Percentiles rank a stretch among this genome's conserved stretches.
Evolutionary conservation across 106 monocot genomes (phyloP).

Genomic region (Dactylorhiza incarnata): DNA sequence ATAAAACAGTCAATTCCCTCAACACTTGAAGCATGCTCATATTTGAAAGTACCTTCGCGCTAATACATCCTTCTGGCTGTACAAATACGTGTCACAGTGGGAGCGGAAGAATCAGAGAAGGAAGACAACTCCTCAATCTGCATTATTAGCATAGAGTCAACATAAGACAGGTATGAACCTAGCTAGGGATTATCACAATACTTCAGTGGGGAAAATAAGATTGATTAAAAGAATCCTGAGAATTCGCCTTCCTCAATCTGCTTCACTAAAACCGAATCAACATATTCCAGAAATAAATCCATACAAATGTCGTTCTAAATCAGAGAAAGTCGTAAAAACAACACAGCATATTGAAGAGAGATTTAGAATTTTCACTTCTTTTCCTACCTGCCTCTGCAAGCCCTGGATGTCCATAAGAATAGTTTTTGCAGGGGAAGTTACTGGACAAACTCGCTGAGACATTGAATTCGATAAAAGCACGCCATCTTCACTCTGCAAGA

Average conservation of each 20-base stretch:
- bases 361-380: not conserved
- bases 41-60: slow-evolving; percentile 11
- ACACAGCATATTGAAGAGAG: not conserved
- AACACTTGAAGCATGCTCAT: not conserved
- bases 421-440: slow-evolving; percentile 20
- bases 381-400: slow-evolving; percentile 18
- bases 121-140: slow-evolving; percentile 18
- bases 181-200: no score
- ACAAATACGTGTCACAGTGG: slow-evolving; percentile 19
- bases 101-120: slow-evolving; percentile 15
- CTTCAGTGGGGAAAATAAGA: no score
- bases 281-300: no score
- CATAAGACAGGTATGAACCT: no score
- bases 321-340: not conserved
- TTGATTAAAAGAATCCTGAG: no score
- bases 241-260: no score
- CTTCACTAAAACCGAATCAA: no score
- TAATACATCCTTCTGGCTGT: slow-evolving; percentile 18
- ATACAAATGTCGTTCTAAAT: not conserved
- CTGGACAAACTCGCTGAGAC: slow-evolving; percentile 63
- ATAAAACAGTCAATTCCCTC: no score
- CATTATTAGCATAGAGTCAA: not conserved
- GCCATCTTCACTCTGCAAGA: slow-evolving; percentile 39
- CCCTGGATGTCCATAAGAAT: slow-evolving; percentile 8
- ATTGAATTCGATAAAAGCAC: slow-evolving; percentile 35